Percentiles rank a stretch among this genome's conserved stretches.
Conservation (phyloP, 169 alveolate genomes). For the Toxoplasma gondii region DNA sequence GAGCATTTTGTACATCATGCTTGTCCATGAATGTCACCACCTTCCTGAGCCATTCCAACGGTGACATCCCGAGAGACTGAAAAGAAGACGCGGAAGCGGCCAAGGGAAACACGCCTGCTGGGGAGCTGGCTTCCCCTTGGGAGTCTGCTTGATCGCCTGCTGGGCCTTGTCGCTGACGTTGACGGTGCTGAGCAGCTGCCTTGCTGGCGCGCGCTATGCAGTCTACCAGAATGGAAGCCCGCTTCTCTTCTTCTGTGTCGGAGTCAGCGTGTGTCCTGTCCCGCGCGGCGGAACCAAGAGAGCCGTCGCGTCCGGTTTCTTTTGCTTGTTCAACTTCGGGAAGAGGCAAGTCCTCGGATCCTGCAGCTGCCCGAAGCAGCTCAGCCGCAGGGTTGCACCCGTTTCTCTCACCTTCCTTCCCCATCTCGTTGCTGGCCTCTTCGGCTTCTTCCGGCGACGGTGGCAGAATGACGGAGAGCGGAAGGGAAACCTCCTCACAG, state of each 20-base stretch:
- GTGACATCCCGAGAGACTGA: not conserved
- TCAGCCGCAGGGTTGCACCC: not conserved
- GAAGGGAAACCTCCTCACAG: not conserved
- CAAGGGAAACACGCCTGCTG: not conserved
- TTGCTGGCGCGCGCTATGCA: constrained; percentile 18
- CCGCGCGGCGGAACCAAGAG: not conserved
- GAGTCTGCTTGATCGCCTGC: not conserved
- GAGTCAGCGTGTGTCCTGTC: not conserved
- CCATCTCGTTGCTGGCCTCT: not conserved
- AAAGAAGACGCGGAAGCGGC: not conserved
- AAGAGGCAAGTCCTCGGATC: not conserved
- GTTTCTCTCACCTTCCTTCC: not conserved
- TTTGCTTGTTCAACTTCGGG: not conserved
- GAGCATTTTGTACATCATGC: constrained; percentile 57
- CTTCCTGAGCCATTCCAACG: constrained; percentile 25
- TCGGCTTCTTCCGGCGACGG: not conserved
- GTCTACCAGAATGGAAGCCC: not conserved
- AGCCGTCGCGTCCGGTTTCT: not conserved
- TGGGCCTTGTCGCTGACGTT: not conserved
- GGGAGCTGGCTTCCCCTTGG: not conserved
- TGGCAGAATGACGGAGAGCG: not conserved
- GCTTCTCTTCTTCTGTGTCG: not conserved
- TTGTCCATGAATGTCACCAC: constrained; percentile 45
- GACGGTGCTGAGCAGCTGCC: not conserved
- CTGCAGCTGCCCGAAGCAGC: not conserved